These are phyloP conservation scores for Collybia sp. DNA, from an alignment of 768 basidiomycete genomes.

Conservation along the genomic window DNA sequence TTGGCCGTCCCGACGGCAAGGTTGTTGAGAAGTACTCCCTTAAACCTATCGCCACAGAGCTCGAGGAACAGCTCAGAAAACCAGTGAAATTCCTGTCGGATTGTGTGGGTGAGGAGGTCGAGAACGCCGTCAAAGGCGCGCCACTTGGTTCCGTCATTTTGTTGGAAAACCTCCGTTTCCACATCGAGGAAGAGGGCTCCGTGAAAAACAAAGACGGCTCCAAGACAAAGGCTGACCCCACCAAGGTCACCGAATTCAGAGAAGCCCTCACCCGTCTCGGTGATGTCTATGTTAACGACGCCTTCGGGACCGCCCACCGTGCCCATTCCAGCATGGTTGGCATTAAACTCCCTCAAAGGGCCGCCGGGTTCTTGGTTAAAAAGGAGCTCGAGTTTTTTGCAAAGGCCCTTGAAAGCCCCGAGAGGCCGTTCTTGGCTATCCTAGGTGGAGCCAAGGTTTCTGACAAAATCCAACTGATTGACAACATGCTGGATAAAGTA, in stretches of 20 bases:
- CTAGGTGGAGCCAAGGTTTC: constrained; percentile 98
- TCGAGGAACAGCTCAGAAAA: constrained; percentile 67
- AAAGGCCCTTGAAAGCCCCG: constrained; percentile 92
- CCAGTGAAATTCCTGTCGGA: constrained; percentile 80
- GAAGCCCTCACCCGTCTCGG: constrained; percentile 87
- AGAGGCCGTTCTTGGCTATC: constrained; percentile 95
- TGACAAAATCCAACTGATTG: constrained; percentile 98
- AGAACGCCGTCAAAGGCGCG: constrained; percentile 68
- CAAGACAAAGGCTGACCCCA: constrained; percentile 90
- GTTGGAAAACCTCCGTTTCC: constrained; percentile 97
- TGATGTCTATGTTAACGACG: constrained; percentile 97
- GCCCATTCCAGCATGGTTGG: constrained; percentile 99
- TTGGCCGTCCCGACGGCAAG: constrained; percentile 95
- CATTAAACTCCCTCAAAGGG: constrained; percentile 85
- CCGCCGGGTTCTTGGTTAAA: constrained; percentile 95
- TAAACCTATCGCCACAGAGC: constrained; percentile 77
- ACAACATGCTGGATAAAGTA: constrained; percentile 98
- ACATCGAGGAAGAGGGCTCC: constrained; percentile 96
- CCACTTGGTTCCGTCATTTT: constrained; percentile 72
- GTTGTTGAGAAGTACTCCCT: constrained; percentile 87
- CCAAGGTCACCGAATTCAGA: constrained; percentile 77
- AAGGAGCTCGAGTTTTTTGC: constrained; percentile 99
- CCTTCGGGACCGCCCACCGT: constrained; percentile 97
- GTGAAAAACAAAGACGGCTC: constrained; percentile 90
- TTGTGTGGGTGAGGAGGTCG: constrained; percentile 83